Evolutionary conservation across 1,139 yeast species (phyloP), one percentile per base, ranked within the genome.

Genomic region (Candida sp.): DNA sequence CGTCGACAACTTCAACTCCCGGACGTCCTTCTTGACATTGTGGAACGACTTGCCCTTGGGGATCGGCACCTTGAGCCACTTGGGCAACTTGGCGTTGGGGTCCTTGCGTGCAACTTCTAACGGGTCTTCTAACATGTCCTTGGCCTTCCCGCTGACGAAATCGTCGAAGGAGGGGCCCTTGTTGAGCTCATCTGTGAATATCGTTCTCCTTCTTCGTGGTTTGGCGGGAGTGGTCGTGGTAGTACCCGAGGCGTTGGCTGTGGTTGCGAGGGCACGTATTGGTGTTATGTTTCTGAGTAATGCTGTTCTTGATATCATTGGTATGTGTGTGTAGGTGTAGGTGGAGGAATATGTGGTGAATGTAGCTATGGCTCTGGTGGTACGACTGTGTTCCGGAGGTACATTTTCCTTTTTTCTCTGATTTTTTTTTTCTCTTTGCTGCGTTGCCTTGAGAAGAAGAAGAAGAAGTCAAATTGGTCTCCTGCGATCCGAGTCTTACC

Each of bases 81-180:
- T 73, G 5, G 99, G 99, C 52, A 96, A 77, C 61, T 97, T 78
- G 31, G 86, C 90, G 49, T 80, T 75, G 0, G 85, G 83, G 54
- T 81, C 85, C 49, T 70, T 69, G 56, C 86, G 70, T 2, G 87
- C 88, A 37, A 83, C 82, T 59, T 88, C 93, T 47, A 89, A 72
- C 1, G 96, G 96, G 63, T 88, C 93, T 49, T 54, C 55, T 17
- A 79, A 64, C 71, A 83, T 74, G 48, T 83, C 81, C 7, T 88
- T 81, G 1, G 97, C 97, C 52, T 85, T 83, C 8, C 96, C 97
- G 53, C 81, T 77, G 25, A 94, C 75, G 61, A 94, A 94, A 68
- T 94, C 99, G 50, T 89, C 98, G 67, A 94, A 94, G 1, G 96
- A 86, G 1, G 99, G 99, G 2, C 99, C 99, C 56, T 83, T 79